Conservation (phyloP, 495 filamentous ascomycete genomes). For the Penicillium argentinense region DNA sequence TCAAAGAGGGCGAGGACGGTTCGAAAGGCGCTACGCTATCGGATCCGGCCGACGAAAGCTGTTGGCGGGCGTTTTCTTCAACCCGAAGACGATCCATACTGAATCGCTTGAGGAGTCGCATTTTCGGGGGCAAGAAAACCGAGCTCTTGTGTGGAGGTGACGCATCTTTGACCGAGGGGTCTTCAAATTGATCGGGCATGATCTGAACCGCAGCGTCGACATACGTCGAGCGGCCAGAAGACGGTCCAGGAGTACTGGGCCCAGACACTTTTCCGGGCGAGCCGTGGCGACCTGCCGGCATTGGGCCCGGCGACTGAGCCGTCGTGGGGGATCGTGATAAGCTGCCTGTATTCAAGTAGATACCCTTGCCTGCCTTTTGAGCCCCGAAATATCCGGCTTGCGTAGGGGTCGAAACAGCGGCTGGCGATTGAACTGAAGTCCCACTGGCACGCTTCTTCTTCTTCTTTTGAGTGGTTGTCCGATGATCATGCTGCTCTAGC, state of each 20-base stretch:
- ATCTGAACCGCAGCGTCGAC: slow-evolving; percentile 49
- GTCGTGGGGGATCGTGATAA: slow-evolving; percentile 32
- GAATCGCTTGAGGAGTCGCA: slow-evolving; percentile 46
- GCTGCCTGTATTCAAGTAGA: slow-evolving; percentile 21
- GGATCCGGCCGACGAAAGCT: slow-evolving; percentile 22
- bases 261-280: slow-evolving; percentile 36
- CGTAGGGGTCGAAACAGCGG: slow-evolving; percentile 21
- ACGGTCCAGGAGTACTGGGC: slow-evolving; percentile 28
- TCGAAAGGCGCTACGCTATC: slow-evolving; percentile 9
- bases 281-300: slow-evolving; percentile 16
- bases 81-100: slow-evolving; percentile 39
- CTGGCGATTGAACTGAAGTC: slow-evolving; percentile 35
- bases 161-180: slow-evolving; percentile 12
- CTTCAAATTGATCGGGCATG: slow-evolving; percentile 36
- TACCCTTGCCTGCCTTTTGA: slow-evolving; percentile 15
- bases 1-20: slow-evolving; percentile 1
- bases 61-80: slow-evolving; percentile 26
- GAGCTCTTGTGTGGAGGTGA: slow-evolving; percentile 15
- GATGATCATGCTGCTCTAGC: slow-evolving; percentile 56
- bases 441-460: slow-evolving; percentile 51
- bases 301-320: slow-evolving; percentile 17
- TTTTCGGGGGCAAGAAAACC: slow-evolving; percentile 38
- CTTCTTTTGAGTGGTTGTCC: slow-evolving; percentile 29
- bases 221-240: slow-evolving; percentile 35
- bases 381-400: slow-evolving; percentile 20